Evolutionary conservation across 371 early-diverging fungal genomes (phyloP).

Genomic region (Mortierella sp.): DNA sequence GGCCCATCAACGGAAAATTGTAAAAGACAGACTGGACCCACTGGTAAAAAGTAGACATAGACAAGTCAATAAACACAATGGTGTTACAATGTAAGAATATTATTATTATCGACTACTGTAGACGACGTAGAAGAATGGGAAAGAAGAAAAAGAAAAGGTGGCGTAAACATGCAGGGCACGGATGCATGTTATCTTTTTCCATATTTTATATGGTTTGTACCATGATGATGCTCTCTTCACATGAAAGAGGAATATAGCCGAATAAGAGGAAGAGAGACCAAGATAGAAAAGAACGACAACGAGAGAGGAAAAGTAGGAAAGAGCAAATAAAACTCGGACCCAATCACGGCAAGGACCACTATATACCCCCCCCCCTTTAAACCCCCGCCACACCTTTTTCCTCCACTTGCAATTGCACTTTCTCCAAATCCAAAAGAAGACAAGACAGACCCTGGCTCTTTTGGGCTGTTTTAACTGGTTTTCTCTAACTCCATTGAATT

Average conservation of each 20-base stretch:
- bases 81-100: neutral
- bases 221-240: neutral
- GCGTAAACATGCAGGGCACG: neutral
- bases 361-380: neutral
- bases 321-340: neutral
- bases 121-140: neutral
- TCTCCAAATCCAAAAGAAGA: neutral
- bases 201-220: too few relatives aligned
- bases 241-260: neutral
- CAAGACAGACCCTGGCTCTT: too few relatives aligned
- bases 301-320: neutral
- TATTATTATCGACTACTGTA: neutral
- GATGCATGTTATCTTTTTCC: neutral
- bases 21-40: neutral
- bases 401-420: neutral
- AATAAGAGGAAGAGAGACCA: too few relatives aligned
- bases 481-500: too few relatives aligned
- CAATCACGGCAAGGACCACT: slow-evolving; percentile 24
- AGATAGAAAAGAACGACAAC: neutral
- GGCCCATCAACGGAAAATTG: neutral
- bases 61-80: neutral
- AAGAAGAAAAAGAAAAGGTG: neutral
- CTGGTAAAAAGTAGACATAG: neutral
- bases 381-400: neutral
- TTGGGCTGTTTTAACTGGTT: too few relatives aligned